Base-by-base conservation (phyloP, 768 basidiomycete genomes). In the Suillus fuscotomentosus region DNA sequence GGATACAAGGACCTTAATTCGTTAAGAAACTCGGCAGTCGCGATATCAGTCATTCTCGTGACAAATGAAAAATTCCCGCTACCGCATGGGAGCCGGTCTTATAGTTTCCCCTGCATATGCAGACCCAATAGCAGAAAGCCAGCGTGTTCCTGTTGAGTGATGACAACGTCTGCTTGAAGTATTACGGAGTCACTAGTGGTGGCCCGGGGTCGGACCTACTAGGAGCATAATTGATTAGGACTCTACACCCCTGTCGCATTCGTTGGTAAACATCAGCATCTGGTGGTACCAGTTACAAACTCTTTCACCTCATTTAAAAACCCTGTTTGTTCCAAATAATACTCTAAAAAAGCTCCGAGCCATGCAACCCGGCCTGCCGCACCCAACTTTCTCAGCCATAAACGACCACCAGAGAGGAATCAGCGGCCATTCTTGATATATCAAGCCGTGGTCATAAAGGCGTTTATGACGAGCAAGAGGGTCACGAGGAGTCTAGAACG, bases 1-100 rank as follows among this genome's bases (percentile, higher is more conserved):
- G 86, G 85, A 70, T 82, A 86, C 2, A 83, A 63, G 2, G 76
- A 72, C 66, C 83, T 83, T 62, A 88, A 72, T 24, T 71, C 70
- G 54, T 74, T 65, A 6, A 88, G 77, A 71, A 86, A 79, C 9
- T 75, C 71, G 10, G 79, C 65, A 2, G 83, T 79, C 4, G 80
- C 81, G 60, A 82, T 64, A 47, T 73, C 64, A 10, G 70, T 68
- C 72, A 74, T 75, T 31, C 24, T 50, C 14, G 47, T 48, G 6
- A 22, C 22, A 13, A 24, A 14, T 48, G 7, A 24, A 24, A 14
- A 24, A 24, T 24, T 24, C 24, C 48, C 3, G 14, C 24, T 24
- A 24, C 22, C 22, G 6, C 47, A 22, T 24, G 13, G 13, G 48
- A 24, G 48, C 2, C 6, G 22, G 22, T 24, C 22, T 50, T 24